Evolutionary conservation across 2,329 filamentous ascomycete species (phyloP).

Genomic region (Harringtonia aguacate): DNA sequence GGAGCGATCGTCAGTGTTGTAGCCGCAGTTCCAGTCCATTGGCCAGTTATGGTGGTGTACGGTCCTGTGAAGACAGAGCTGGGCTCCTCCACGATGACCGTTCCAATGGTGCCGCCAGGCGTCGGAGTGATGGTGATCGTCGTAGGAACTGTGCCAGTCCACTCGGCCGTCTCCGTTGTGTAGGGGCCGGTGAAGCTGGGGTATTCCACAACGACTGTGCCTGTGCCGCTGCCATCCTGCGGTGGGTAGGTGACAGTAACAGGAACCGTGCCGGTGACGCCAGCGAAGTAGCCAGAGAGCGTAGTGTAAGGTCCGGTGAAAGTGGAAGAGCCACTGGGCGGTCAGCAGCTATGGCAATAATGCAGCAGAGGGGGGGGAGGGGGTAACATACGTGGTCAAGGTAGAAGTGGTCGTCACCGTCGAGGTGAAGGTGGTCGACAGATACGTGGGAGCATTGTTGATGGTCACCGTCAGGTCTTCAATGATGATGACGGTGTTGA

Average conservation of each 20-base stretch:
- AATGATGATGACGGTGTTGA: conserved; percentile 10
- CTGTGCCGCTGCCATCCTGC: conserved; percentile 40
- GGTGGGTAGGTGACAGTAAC: background rate
- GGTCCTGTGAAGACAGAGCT: background rate
- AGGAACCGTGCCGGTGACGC: background rate
- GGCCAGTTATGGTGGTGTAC: background rate
- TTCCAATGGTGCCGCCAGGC: background rate
- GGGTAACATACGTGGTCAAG: conserved; percentile 5
- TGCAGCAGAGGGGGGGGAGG: background rate
- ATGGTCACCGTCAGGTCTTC: conserved; percentile 6
- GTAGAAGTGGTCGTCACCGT: conserved; percentile 9
- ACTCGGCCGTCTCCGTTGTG: conserved; percentile 4
- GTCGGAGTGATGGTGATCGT: conserved; percentile 6
- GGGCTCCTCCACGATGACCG: background rate
- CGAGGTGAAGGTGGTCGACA: conserved; percentile 6
- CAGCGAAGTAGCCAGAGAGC: background rate
- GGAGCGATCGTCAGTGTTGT: background rate
- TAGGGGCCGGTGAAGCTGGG: background rate
- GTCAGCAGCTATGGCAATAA: too few relatives aligned
- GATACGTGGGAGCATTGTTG: conserved; percentile 9
- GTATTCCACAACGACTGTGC: conserved; percentile 9
- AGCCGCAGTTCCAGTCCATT: background rate
- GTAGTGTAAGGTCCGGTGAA: background rate
- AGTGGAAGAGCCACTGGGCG: background rate
- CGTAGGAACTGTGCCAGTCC: background rate